Evolutionary conservation across 441 rosid species (phyloP).

Genomic region (Croton setiger): DNA sequence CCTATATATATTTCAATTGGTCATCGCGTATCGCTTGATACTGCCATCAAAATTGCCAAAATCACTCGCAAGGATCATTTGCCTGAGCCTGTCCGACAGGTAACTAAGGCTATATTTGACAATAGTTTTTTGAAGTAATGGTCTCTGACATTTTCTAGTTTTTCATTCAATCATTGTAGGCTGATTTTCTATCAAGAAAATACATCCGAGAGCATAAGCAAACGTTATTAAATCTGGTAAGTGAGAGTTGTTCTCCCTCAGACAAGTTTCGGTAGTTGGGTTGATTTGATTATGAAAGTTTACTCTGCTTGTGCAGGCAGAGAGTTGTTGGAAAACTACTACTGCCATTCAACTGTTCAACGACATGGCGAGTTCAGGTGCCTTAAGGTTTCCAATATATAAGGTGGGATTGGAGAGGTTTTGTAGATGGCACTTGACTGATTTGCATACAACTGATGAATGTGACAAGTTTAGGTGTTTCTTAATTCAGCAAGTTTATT

Average conservation of each 20-base stretch:
- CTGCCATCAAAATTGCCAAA: constrained; percentile 60
- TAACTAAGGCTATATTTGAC: constrained; percentile 12
- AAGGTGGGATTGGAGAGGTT: neutral
- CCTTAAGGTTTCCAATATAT: neutral
- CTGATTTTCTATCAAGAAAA: constrained; percentile 10
- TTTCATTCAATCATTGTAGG: neutral
- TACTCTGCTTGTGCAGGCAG: constrained; percentile 8
- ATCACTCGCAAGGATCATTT: constrained; percentile 72
- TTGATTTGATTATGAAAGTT: too few relatives aligned
- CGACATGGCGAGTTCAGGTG: neutral
- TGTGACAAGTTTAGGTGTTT: constrained; percentile 11
- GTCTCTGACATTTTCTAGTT: neutral
- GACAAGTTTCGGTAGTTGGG: neutral
- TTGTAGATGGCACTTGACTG: constrained; percentile 18
- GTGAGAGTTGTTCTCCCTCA: neutral
- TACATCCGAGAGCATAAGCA: constrained; percentile 8
- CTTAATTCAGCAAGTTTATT: constrained; percentile 6
- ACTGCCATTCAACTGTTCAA: constrained; percentile 13
- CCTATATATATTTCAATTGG: constrained; percentile 83
- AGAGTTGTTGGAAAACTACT: constrained; percentile 6
- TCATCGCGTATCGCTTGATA: constrained; percentile 72
- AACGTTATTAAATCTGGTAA: constrained; percentile 8
- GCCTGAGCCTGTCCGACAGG: constrained; percentile 95
- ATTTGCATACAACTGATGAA: constrained; percentile 15
- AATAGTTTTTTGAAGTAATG: neutral